A percentile compares a stretch with the other conserved stretches of the same genome.
phyloP scores from a whole-genome alignment of 495 filamentous ascomycete genomes.

The Tuber magnatum region DNA sequence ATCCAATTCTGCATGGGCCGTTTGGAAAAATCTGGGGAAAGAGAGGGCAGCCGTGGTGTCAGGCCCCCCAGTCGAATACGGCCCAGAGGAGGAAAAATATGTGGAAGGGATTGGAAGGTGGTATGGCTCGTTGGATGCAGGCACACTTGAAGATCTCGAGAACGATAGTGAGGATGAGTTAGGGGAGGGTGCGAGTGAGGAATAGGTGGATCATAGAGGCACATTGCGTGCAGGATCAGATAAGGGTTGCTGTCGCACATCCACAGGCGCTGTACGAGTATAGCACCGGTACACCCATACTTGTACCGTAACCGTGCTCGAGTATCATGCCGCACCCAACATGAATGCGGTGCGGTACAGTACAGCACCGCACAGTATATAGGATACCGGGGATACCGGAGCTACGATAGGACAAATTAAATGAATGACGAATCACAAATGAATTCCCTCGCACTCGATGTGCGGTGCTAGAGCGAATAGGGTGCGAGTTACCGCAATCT shows the following conservation, averaged over 20 bases:
- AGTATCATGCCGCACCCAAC: neutral
- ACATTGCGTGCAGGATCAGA: neutral
- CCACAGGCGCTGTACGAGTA: neutral
- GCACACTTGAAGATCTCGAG: constrained; percentile 40
- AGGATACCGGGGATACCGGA: neutral
- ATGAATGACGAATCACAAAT: constrained; percentile 1
- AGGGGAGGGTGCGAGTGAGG: constrained; percentile 3
- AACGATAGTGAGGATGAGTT: constrained; percentile 32
- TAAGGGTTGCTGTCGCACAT: neutral
- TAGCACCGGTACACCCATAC: neutral
- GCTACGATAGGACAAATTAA: neutral
- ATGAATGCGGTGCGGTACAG: neutral
- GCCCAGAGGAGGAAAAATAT: constrained; percentile 52
- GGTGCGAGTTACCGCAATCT: neutral
- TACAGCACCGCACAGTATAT: neutral
- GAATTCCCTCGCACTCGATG: neutral
- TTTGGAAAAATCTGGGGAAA: constrained; percentile 45
- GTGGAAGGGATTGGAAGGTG: constrained; percentile 51
- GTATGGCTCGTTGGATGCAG: constrained; percentile 44
- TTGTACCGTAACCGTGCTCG: neutral
- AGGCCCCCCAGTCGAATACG: constrained; percentile 62
- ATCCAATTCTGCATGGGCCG: constrained; percentile 58
- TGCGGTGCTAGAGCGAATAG: neutral
- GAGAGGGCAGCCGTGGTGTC: constrained; percentile 46
- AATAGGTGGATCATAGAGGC: constrained; percentile 5